phyloP scores from a whole-genome alignment of 139 green algal species.

The Pseudopediastrum boryanum region DNA sequence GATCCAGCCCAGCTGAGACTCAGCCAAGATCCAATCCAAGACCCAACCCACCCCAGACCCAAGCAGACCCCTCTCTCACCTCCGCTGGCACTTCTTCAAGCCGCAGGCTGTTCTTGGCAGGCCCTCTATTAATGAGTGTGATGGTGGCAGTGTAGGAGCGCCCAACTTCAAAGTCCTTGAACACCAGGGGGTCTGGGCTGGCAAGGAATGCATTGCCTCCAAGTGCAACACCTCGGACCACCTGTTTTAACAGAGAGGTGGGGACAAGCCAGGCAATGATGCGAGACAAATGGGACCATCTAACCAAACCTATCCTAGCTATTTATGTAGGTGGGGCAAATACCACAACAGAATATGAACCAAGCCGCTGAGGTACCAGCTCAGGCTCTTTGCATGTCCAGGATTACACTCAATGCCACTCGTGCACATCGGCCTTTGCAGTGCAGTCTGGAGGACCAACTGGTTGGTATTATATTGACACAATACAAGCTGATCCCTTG shows the following conservation, averaged over 20 bases:
- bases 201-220: conserved; percentile 64
- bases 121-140: conserved; percentile 66
- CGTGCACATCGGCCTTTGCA: background rate
- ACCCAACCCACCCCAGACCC: too few relatives aligned
- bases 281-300: background rate
- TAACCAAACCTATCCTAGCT: background rate
- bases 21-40: too few relatives aligned
- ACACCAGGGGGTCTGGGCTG: conserved; percentile 53
- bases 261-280: background rate
- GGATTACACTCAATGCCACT: too few relatives aligned
- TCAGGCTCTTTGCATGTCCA: too few relatives aligned
- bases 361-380: too few relatives aligned
- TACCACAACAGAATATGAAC: background rate
- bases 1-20: too few relatives aligned
- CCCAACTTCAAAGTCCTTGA: conserved; percentile 65
- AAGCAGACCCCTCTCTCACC: too few relatives aligned
- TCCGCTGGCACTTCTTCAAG: conserved; percentile 30
- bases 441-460: background rate
- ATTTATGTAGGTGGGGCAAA: background rate
- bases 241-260: background rate
- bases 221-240: conserved; percentile 46
- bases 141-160: conserved; percentile 47
- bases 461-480: background rate
- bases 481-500: background rate
- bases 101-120: conserved; percentile 66